Base-by-base conservation (phyloP, 2,329 filamentous ascomycete species). In the Talaromyces sp. region DNA sequence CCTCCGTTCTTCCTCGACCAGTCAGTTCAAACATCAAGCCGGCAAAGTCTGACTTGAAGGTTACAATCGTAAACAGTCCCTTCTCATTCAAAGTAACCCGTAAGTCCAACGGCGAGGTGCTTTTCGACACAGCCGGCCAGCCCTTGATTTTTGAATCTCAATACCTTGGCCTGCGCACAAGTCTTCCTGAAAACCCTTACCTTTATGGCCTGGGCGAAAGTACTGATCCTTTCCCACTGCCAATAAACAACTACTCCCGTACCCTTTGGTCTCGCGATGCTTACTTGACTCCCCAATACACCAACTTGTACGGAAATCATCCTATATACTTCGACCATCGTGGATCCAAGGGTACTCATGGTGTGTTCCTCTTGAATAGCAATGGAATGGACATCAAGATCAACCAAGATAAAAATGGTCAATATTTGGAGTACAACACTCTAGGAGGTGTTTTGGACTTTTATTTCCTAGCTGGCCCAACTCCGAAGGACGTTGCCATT, bases 131-230 rank as follows among this genome's bases (percentile, higher is more conserved):
- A 0, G 86, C 87, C 0, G 88, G 83, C 0, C 84, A 85, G 3
- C 81, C 82, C 9, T 78, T 95, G 11, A 81, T 95, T 50, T 95
- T 93, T 70, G 88, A 95, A 77, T 87, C 86, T 11, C 91, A 95
- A 75, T 95, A 92, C 71, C 77, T 95, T 27, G 86, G 88, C 22
- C 81, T 94, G 65, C 84, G 89, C 50, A 93, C 91, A 1, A 85
- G 82, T 66, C 81, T 95, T 11, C 90, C 91, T 0, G 76, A 85
- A 0, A 81, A 87, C 62, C 89, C 90, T 0, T 86, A 90, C 70
- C 79, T 95, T 6, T 95, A 95, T 73, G 91, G 92, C 0, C 82
- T 94, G 1, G 91, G 91, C 41, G 91, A 94, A 77, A 89, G 92
- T 73, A 88, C 85, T 2, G 90, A 93, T 69, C 82, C 87, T 1